phyloP scores from a whole-genome alignment of 23 red algal species.

The Rhodosorus marinus region DNA sequence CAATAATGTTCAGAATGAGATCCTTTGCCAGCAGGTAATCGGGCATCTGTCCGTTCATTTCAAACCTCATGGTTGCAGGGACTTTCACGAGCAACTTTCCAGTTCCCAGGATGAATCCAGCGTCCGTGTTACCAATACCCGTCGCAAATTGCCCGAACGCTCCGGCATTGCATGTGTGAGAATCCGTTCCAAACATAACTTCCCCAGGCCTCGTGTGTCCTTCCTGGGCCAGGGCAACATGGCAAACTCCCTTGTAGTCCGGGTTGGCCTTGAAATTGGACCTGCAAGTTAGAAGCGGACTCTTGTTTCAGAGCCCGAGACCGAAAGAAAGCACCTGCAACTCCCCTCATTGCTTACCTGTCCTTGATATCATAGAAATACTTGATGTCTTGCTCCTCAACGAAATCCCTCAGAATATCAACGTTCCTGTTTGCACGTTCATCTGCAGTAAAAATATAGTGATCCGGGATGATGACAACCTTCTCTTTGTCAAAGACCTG shows the following conservation, averaged over 20 bases:
- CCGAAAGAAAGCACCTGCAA: too few species aligned
- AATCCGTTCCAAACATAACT: conserved; percentile 92
- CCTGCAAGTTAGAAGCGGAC: too few species aligned
- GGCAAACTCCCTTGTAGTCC: conserved; percentile 96
- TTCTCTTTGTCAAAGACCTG: conserved; percentile 81
- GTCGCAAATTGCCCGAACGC: conserved; percentile 97
- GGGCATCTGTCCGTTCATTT: conserved; percentile 64
- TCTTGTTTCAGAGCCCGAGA: too few species aligned
- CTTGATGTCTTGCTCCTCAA: conserved; percentile 59
- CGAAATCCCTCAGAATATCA: conserved; percentile 82
- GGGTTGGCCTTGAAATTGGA: conserved; percentile 35
- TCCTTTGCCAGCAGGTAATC: conserved; percentile 95
- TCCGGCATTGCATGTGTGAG: conserved; percentile 91
- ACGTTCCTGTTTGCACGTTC: conserved; percentile 73
- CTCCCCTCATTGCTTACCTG: too few species aligned
- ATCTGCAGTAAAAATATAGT: conserved; percentile 98
- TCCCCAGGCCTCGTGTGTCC: conserved; percentile 81
- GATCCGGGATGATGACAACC: conserved; percentile 93
- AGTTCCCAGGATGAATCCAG: conserved; percentile 85
- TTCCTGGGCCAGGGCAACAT: conserved; percentile 89
- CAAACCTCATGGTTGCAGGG: conserved; percentile 80
- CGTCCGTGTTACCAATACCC: conserved; percentile 93
- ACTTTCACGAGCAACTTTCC: conserved; percentile 96
- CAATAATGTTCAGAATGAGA: conserved; percentile 87
- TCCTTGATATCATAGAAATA: conserved; percentile 96